These are phyloP conservation scores for Penicillium samsonianum DNA, from an alignment of 495 filamentous ascomycete genomes.

Conservation along the genomic window DNA sequence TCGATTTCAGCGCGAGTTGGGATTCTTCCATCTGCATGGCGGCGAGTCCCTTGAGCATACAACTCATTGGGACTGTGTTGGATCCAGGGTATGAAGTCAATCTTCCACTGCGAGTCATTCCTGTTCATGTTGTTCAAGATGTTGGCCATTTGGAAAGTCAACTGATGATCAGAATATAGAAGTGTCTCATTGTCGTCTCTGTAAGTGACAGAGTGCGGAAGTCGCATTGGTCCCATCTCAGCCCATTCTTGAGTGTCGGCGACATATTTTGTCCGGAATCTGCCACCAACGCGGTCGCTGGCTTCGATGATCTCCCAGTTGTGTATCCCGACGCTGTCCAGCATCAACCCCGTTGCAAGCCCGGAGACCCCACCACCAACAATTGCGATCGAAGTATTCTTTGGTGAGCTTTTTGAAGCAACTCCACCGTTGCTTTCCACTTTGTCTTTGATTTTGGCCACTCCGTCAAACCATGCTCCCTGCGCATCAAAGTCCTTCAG, in stretches of 20 bases:
- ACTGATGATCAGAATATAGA: conserved; percentile 54
- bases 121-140: conserved; percentile 58
- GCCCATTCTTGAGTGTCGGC: conserved; percentile 59
- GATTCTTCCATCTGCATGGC: conserved; percentile 49
- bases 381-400: conserved; percentile 49
- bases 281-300: conserved; percentile 51
- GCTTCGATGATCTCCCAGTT: conserved; percentile 55
- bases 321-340: conserved; percentile 51
- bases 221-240: conserved; percentile 73
- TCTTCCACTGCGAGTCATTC: conserved; percentile 45
- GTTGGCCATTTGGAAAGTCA: conserved; percentile 60
- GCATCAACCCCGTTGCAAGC: conserved; percentile 51
- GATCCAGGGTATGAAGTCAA: conserved; percentile 67
- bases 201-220: conserved; percentile 43
- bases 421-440: conserved; percentile 8
- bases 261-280: conserved; percentile 61
- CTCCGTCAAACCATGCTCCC: conserved; percentile 33
- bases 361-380: conserved; percentile 65
- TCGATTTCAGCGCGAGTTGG: conserved; percentile 37
- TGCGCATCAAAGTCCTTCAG: conserved; percentile 29
- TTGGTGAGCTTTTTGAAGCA: conserved; percentile 9
- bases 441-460: conserved; percentile 22
- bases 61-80: conserved; percentile 56
- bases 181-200: conserved; percentile 49
- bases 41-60: conserved; percentile 49